Evolutionary conservation across 2,329 filamentous ascomycete genomes (phyloP).

Genomic region (Ophiostoma tasmaniense): DNA sequence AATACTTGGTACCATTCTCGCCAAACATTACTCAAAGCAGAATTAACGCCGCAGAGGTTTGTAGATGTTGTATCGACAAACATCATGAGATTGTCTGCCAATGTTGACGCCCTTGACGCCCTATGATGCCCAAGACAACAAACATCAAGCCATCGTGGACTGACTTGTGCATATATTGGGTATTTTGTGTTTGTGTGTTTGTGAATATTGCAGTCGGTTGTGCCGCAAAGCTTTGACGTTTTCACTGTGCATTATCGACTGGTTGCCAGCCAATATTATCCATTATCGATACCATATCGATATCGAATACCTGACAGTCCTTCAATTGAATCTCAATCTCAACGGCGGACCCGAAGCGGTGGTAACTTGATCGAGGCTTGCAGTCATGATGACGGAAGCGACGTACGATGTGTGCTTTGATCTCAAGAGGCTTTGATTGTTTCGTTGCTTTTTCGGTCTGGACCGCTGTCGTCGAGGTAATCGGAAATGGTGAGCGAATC

Average conservation of each 20-base stretch:
- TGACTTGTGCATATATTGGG: background rate
- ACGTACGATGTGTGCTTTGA: no score
- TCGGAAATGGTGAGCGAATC: background rate
- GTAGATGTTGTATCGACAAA: background rate
- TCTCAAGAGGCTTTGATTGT: background rate
- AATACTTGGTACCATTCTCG: background rate
- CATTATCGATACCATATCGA: background rate
- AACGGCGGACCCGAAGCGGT: background rate
- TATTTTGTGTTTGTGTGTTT: background rate
- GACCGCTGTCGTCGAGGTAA: background rate
- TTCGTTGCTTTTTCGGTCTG: background rate
- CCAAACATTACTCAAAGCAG: constrained; percentile 1
- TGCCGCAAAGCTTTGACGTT: background rate
- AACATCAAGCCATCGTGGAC: background rate
- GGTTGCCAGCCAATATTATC: background rate
- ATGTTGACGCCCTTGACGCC: background rate
- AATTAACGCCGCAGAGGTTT: background rate
- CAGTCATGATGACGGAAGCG: background rate
- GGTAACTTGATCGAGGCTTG: background rate
- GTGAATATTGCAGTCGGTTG: background rate
- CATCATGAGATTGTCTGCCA: background rate
- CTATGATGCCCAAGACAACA: background rate
- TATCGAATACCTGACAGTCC: background rate
- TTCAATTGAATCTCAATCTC: background rate
- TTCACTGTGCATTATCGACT: background rate